Evolutionary conservation across 2,329 filamentous ascomycete species (phyloP).

Genomic region (Anisogramma anomala): DNA sequence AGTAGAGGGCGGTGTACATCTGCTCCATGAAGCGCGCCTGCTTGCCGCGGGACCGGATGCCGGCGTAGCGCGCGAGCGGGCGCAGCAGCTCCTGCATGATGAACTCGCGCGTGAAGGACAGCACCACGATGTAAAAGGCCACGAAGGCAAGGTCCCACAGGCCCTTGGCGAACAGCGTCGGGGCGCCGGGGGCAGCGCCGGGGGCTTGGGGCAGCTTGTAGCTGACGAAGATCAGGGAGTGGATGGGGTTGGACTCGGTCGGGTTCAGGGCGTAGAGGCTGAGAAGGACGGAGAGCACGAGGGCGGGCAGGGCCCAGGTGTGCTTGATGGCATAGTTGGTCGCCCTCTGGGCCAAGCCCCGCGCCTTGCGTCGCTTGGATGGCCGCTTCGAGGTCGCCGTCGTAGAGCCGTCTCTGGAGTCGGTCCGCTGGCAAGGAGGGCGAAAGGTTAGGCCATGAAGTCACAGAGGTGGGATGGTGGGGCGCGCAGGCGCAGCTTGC

Average conservation of each 20-base stretch:
- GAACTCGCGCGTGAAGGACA: conserved; percentile 91
- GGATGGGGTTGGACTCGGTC: conserved; percentile 62
- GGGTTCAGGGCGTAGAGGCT: conserved; percentile 65
- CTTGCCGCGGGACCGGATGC: conserved; percentile 63
- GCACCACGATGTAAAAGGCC: conserved; percentile 74
- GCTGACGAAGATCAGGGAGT: conserved; percentile 78
- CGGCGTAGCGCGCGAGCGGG: conserved; percentile 58
- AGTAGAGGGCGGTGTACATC: conserved; percentile 88
- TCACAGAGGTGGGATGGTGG: not conserved
- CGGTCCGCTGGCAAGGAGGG: conserved; percentile 10
- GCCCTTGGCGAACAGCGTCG: conserved; percentile 78
- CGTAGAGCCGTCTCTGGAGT: conserved; percentile 18
- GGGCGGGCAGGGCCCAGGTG: conserved; percentile 54
- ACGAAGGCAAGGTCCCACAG: conserved; percentile 77
- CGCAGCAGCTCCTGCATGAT: conserved; percentile 84
- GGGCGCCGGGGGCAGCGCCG: conserved; percentile 28
- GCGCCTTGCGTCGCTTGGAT: conserved; percentile 45
- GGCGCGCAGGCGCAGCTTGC: not conserved
- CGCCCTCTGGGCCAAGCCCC: conserved; percentile 41
- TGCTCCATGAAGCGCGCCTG: conserved; percentile 93
- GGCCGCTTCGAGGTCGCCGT: conserved; percentile 29
- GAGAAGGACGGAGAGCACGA: conserved; percentile 53
- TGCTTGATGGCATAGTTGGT: conserved; percentile 42
- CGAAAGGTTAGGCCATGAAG: conserved; percentile 13
- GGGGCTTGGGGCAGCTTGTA: conserved; percentile 56